These are phyloP conservation scores for Didymellaceae sp. DNA, from an alignment of 2,329 filamentous ascomycete genomes.

Conservation along the genomic window DNA sequence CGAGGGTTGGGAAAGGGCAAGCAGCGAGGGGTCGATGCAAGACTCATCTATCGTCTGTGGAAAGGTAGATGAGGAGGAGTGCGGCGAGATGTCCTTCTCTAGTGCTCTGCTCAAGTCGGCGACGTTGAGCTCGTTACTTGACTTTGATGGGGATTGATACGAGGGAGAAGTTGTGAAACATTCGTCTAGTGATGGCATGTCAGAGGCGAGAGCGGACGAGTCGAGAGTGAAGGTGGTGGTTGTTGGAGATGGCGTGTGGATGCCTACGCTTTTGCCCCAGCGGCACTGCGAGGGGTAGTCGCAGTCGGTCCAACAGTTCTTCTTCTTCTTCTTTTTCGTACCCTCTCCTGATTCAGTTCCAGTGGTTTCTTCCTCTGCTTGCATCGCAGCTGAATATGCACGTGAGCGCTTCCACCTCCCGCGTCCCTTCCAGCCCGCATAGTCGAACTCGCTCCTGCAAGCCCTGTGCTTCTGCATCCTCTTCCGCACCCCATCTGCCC, in stretches of 20 bases:
- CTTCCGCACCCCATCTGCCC: constrained; percentile 15
- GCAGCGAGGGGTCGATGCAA: no score
- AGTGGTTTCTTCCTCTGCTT: constrained; percentile 17
- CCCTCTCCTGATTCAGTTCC: neutral
- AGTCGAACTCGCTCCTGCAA: constrained; percentile 61
- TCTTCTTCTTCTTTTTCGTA: neutral
- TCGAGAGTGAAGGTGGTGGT: neutral
- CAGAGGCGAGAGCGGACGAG: neutral
- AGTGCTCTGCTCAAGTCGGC: no score
- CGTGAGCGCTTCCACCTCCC: constrained; percentile 56
- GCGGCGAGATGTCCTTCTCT: neutral
- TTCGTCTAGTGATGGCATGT: neutral
- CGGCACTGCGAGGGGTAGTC: constrained; percentile 57
- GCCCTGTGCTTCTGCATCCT: constrained; percentile 46
- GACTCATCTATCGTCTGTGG: no score
- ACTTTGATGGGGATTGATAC: neutral
- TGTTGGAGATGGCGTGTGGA: constrained; percentile 30
- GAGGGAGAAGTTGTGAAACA: neutral
- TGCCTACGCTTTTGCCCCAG: constrained; percentile 41
- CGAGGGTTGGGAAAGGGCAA: no score
- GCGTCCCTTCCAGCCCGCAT: constrained; percentile 58
- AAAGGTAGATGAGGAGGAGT: no score
- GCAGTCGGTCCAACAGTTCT: constrained; percentile 54
- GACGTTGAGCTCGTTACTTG: neutral
- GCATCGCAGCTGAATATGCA: no score